Percentiles rank a stretch among this genome's conserved stretches.
These are phyloP conservation scores for Tagetes erecta DNA, from an alignment of 129 eudicot genomes.

Conservation along the genomic window DNA sequence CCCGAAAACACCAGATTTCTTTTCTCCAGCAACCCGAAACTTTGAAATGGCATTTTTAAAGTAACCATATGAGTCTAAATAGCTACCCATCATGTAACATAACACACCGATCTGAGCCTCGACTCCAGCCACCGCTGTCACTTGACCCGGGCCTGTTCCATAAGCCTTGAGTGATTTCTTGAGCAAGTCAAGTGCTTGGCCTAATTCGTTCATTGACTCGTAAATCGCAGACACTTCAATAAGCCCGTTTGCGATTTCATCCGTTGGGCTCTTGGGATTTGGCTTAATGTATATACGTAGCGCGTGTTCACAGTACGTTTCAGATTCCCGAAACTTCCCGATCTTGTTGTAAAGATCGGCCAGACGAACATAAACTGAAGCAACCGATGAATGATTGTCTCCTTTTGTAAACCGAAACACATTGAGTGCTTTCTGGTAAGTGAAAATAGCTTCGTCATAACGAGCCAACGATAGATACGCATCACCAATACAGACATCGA, in stretches of 20 bases:
- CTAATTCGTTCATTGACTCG: constrained; percentile 72
- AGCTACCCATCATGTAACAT: constrained; percentile 58
- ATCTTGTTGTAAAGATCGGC: constrained; percentile 86
- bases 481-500: constrained; percentile 55
- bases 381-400: constrained; percentile 71
- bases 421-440: constrained; percentile 74
- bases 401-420: constrained; percentile 62
- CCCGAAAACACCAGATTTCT: constrained; percentile 62
- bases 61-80: constrained; percentile 52
- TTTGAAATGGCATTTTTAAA: constrained; percentile 50
- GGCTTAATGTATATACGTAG: constrained; percentile 51
- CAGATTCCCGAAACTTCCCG: constrained; percentile 71
- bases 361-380: constrained; percentile 73
- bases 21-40: constrained; percentile 61
- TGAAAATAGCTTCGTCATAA: constrained; percentile 71
- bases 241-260: constrained; percentile 76
- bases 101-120: constrained; percentile 89
- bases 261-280: constrained; percentile 37
- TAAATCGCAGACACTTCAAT: constrained; percentile 78
- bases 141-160: constrained; percentile 48
- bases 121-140: constrained; percentile 68
- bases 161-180: constrained; percentile 62
- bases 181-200: constrained; percentile 55
- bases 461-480: constrained; percentile 60
- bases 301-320: constrained; percentile 71